Conservation (phyloP, 1,284 basidiomycete species). For the Sporisorium sorghi region DNA sequence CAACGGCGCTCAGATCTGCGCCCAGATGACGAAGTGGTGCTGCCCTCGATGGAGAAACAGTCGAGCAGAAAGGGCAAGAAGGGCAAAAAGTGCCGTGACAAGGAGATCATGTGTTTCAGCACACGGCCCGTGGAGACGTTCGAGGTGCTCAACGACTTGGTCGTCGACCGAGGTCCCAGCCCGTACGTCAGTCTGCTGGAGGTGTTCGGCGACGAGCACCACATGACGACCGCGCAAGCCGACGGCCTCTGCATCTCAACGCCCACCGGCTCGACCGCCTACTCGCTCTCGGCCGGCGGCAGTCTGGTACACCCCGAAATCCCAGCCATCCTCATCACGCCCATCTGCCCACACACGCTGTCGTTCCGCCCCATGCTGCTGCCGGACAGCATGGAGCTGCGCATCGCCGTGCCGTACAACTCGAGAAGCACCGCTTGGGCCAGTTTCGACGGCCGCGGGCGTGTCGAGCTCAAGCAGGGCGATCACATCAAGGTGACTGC, state of each 20-base stretch:
- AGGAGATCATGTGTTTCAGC: conserved; percentile 97
- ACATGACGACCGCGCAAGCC: conserved; percentile 98
- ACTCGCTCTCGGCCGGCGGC: conserved; percentile 92
- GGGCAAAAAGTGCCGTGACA: conserved; percentile 77
- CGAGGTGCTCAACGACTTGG: conserved; percentile 96
- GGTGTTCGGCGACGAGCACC: conserved; percentile 97
- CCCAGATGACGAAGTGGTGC: conserved; percentile 30
- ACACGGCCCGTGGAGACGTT: conserved; percentile 96
- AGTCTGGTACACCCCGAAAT: conserved; percentile 98
- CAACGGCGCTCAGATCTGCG: conserved; percentile 21
- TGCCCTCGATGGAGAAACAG: conserved; percentile 25
- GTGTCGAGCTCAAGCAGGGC: conserved; percentile 85
- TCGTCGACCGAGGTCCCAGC: conserved; percentile 96
- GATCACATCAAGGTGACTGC: conserved; percentile 99
- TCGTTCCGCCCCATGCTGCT: conserved; percentile 96
- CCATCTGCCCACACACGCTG: conserved; percentile 97
- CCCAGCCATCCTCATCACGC: conserved; percentile 93
- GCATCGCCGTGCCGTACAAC: conserved; percentile 98
- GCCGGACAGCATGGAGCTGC: conserved; percentile 97
- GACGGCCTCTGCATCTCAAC: conserved; percentile 96
- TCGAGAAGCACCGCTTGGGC: conserved; percentile 98
- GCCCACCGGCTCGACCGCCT: conserved; percentile 97
- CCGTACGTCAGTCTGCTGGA: conserved; percentile 96
- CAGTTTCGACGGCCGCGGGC: conserved; percentile 95
- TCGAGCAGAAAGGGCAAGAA: conserved; percentile 75